Percentiles rank a stretch among this genome's conserved stretches.
phyloP scores from a whole-genome alignment of 495 filamentous ascomycete species.

The Talaromyces wortmannii region DNA sequence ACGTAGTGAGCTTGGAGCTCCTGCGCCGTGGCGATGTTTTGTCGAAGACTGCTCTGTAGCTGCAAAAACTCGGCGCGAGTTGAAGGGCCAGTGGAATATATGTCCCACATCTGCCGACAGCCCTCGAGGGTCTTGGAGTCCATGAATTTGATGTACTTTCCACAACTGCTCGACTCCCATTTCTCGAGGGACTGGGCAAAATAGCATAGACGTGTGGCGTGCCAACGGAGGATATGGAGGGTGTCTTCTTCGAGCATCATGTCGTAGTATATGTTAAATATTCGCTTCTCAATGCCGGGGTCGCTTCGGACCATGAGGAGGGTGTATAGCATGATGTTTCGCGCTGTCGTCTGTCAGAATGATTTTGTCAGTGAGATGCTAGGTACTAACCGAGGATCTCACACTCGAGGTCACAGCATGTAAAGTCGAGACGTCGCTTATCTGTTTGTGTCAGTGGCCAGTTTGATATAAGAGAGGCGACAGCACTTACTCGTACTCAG shows the following conservation, averaged over 20 bases:
- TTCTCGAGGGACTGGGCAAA: conserved; percentile 22
- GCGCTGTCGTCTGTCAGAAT: conserved; percentile 20
- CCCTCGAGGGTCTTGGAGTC: conserved; percentile 20
- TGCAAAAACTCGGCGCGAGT: conserved; percentile 4
- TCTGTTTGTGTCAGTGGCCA: neutral
- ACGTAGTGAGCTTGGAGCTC: conserved; percentile 5
- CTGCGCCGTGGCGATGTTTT: conserved; percentile 9
- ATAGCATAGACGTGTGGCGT: conserved; percentile 28
- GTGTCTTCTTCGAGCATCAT: conserved; percentile 31
- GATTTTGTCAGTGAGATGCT: no score
- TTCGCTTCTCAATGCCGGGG: conserved; percentile 7
- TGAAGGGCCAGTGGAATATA: conserved; percentile 9
- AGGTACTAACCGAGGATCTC: conserved; percentile 34
- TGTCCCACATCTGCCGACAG: conserved; percentile 24
- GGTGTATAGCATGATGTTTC: conserved; percentile 44
- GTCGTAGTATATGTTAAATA: conserved; percentile 53
- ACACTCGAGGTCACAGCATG: conserved; percentile 42
- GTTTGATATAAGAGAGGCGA: neutral
- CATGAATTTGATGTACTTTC: conserved; percentile 20
- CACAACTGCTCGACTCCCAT: conserved; percentile 30
- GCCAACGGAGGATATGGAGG: conserved; percentile 22
- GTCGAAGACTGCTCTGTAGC: conserved; percentile 7
- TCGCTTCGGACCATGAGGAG: conserved; percentile 30
- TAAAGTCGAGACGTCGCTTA: conserved; percentile 18
- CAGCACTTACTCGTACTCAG: conserved; percentile 9